These are phyloP conservation scores for Isabelozyma gotoi DNA, from an alignment of 805 yeast species.

Conservation along the genomic window DNA sequence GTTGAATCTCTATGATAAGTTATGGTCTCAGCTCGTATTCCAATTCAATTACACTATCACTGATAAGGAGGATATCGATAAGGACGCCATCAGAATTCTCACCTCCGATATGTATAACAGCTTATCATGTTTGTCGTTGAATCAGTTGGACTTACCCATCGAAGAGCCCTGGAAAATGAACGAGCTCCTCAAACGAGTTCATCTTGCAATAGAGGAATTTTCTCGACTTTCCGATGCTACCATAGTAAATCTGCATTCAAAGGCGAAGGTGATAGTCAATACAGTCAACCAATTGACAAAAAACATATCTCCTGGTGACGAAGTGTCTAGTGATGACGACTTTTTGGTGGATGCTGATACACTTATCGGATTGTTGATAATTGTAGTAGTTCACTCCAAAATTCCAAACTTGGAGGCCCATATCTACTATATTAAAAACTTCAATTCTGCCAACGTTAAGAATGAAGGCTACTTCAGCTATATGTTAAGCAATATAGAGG, in stretches of 20 bases:
- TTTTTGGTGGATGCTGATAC: slow-evolving; percentile 75
- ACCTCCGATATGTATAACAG: slow-evolving; percentile 30
- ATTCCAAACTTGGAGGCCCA: slow-evolving; percentile 62
- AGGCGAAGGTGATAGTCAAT: slow-evolving; percentile 47
- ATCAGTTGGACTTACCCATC: slow-evolving; percentile 50
- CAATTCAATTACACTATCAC: slow-evolving; percentile 30
- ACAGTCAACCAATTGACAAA: slow-evolving; percentile 48
- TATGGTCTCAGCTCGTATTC: slow-evolving; percentile 54
- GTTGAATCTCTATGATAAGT: slow-evolving; percentile 57
- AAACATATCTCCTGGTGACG: background rate
- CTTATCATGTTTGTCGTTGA: slow-evolving; percentile 43
- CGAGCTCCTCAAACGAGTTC: slow-evolving; percentile 38
- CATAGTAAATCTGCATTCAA: slow-evolving; percentile 42
- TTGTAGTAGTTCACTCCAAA: slow-evolving; percentile 66
- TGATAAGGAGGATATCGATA: slow-evolving; percentile 16
- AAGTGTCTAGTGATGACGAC: slow-evolving; percentile 11
- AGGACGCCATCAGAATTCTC: slow-evolving; percentile 24
- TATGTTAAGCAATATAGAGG: slow-evolving; percentile 80
- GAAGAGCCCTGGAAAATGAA: slow-evolving; percentile 40
- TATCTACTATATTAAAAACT: slow-evolving; percentile 62
- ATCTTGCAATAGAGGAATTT: slow-evolving; percentile 53
- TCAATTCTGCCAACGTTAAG: slow-evolving; percentile 37
- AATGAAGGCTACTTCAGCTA: slow-evolving; percentile 70
- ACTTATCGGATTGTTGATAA: slow-evolving; percentile 65
- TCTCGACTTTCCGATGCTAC: slow-evolving; percentile 42